Base-by-base conservation (phyloP, 768 basidiomycete species). In the Collybiopsis luxurians region DNA sequence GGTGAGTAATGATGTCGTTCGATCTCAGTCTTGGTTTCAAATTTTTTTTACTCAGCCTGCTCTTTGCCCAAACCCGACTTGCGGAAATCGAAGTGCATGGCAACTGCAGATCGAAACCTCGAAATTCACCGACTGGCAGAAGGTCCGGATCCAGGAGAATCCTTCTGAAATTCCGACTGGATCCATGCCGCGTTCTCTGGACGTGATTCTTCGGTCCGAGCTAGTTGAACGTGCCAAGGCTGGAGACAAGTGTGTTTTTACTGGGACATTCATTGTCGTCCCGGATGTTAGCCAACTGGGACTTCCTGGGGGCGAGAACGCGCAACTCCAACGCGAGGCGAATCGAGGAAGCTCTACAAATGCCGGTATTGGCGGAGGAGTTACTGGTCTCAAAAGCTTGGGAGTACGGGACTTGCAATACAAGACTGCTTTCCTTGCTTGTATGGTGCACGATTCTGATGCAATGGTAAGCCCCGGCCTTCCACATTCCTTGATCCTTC, bases 51-150 rank as follows among this genome's bases (percentile, higher is more conserved):
- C n/a, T n/a, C 59, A 98, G 93, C 97, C 97, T 11, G 85, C 84
- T 51, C 75, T 98, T 42, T 99, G 97, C 68, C 97, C 92, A 17
- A 99, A 99, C 66, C 87, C 90, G 19, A 90, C 90, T 0, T 99
- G 97, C 66, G 89, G 91, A 28, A 98, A 98, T 70, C 84, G 95
- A 28, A 72, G 75, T 17, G 89, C 84, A 30, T 99, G 95, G 95
- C 87, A 95, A 66, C 83, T 99, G 40, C 92, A 95, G 67, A 93
- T 98, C 57, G 96, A 98, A 69, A 87, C 88, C 53, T 95, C 92
- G 27, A 95, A 93, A 69, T 99, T 99, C 69, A 92, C 93, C 0
- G 97, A 99, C 69, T 98, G 97, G 97, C 97, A 99, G 71, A 98
- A 98, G 71, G 95, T 98, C 47, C 87, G 97, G 43, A 98, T 99